These are phyloP conservation scores for Panus rudis DNA, from an alignment of 768 basidiomycete genomes.

Conservation along the genomic window DNA sequence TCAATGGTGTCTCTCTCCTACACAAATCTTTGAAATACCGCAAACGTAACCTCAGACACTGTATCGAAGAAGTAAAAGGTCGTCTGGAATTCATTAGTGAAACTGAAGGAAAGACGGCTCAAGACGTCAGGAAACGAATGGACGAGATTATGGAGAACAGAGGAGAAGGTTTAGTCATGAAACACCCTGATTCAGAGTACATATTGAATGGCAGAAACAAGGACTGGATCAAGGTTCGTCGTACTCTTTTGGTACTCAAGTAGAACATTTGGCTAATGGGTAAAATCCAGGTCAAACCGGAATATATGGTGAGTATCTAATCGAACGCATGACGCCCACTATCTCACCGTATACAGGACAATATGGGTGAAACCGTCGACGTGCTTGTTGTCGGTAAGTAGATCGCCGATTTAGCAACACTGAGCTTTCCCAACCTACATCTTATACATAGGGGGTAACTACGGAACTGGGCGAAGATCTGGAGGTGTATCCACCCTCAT, in stretches of 20 bases:
- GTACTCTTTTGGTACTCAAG: constrained; percentile 1
- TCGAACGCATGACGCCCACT: neutral
- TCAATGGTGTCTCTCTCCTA: constrained; percentile 78
- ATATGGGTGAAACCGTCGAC: constrained; percentile 90
- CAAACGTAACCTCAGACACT: constrained; percentile 67
- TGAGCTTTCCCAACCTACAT: neutral
- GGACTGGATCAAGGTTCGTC: constrained; percentile 84
- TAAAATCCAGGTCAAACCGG: constrained; percentile 68
- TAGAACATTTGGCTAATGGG: neutral
- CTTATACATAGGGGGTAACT: constrained; percentile 63
- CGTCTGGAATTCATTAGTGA: constrained; percentile 75
- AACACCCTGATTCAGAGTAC: constrained; percentile 77
- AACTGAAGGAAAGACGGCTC: constrained; percentile 66
- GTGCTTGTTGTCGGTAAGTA: constrained; percentile 78
- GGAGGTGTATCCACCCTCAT: constrained; percentile 88
- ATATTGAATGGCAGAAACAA: constrained; percentile 79
- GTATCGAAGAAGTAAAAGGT: constrained; percentile 63
- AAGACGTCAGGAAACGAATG: constrained; percentile 77
- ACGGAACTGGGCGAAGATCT: constrained; percentile 78
- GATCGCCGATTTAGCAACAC: neutral
- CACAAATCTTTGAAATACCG: constrained; percentile 66
- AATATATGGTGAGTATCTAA: constrained; percentile 61
- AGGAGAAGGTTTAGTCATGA: constrained; percentile 92
- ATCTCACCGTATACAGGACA: constrained; percentile 44
- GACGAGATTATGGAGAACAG: constrained; percentile 76